A percentile compares a stretch with the other conserved stretches of the same genome.
Conservation (phyloP, 2,329 filamentous ascomycete genomes). For the Cryphonectria naterciae region DNA sequence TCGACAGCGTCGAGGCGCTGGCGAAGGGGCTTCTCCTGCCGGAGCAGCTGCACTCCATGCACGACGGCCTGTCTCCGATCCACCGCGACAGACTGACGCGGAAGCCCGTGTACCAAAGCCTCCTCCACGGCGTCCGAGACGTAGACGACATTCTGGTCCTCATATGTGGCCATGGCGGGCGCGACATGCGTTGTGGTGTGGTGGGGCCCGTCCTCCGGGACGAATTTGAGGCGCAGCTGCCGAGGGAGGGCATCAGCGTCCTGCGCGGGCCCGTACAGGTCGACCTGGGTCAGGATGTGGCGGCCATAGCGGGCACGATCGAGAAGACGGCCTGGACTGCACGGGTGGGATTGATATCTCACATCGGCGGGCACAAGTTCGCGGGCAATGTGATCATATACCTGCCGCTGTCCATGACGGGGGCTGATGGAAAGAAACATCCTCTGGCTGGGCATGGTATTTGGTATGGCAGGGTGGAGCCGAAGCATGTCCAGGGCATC, state of each 20-base stretch:
- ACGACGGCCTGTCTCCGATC: slow-evolving; percentile 62
- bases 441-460: slow-evolving; percentile 72
- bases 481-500: slow-evolving; percentile 76
- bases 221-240: slow-evolving; percentile 70
- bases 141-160: slow-evolving; percentile 74
- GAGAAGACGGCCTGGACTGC: slow-evolving; percentile 44
- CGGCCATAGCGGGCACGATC: slow-evolving; percentile 32
- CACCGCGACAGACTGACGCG: slow-evolving; percentile 56
- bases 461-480: slow-evolving; percentile 82
- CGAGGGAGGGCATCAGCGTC: slow-evolving; percentile 53
- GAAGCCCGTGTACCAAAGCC: slow-evolving; percentile 56
- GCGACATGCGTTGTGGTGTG: slow-evolving; percentile 82
- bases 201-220: slow-evolving; percentile 73
- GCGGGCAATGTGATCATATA: slow-evolving; percentile 86
- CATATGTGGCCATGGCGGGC: slow-evolving; percentile 83
- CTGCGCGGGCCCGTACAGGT: slow-evolving; percentile 50
- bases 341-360: slow-evolving; percentile 72
- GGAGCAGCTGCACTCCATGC: slow-evolving; percentile 61
- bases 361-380: slow-evolving; percentile 84
- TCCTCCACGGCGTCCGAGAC: slow-evolving; percentile 61
- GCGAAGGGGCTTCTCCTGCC: slow-evolving; percentile 71
- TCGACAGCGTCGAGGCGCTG: slow-evolving; percentile 58
- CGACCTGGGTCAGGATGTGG: slow-evolving; percentile 37
- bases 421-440: slow-evolving; percentile 49
- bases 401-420: slow-evolving; percentile 61